Evolutionary conservation across 78 protist genomes (phyloP).

Genomic region (Chrysochromulina tobinii): DNA sequence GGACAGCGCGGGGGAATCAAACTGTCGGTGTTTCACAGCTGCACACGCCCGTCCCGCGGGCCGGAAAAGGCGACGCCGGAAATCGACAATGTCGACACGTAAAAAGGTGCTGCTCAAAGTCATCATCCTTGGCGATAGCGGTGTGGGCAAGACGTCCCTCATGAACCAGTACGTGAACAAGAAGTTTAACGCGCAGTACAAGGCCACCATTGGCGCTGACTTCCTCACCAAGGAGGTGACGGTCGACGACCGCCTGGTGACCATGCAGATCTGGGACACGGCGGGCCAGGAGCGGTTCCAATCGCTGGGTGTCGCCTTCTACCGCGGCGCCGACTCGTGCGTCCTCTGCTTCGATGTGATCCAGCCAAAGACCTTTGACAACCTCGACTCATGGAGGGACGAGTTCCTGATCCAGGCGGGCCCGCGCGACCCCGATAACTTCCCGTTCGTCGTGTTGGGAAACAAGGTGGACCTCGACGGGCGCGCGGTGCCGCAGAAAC

Average conservation of each 20-base stretch:
- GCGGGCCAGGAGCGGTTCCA: conserved; percentile 99
- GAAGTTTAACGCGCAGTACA: conserved; percentile 93
- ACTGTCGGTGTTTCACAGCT: no score
- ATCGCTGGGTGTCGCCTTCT: conserved; percentile 97
- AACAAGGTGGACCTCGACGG: conserved; percentile 94
- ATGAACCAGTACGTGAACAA: conserved; percentile 95
- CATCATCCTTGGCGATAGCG: conserved; percentile 92
- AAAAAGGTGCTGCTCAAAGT: conserved; percentile 82
- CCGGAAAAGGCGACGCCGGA: no score
- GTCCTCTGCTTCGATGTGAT: conserved; percentile 95
- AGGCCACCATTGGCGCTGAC: conserved; percentile 99
- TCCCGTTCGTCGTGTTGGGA: conserved; percentile 97
- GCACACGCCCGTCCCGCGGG: no score
- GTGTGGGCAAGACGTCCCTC: conserved; percentile 94
- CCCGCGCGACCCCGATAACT: conserved; percentile 92
- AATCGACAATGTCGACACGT: not conserved
- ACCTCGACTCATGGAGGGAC: conserved; percentile 95
- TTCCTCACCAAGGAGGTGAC: conserved; percentile 95
- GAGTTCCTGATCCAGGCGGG: conserved; percentile 97
- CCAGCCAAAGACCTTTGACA: conserved; percentile 91
- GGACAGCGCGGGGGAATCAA: no score
- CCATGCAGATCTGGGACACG: conserved; percentile 98
- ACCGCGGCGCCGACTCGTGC: conserved; percentile 99
- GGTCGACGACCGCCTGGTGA: conserved; percentile 95
- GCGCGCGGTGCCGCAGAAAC: conserved; percentile 60